Conservation (phyloP, 805 yeast genomes). For the Teunomyces funiuensis region DNA sequence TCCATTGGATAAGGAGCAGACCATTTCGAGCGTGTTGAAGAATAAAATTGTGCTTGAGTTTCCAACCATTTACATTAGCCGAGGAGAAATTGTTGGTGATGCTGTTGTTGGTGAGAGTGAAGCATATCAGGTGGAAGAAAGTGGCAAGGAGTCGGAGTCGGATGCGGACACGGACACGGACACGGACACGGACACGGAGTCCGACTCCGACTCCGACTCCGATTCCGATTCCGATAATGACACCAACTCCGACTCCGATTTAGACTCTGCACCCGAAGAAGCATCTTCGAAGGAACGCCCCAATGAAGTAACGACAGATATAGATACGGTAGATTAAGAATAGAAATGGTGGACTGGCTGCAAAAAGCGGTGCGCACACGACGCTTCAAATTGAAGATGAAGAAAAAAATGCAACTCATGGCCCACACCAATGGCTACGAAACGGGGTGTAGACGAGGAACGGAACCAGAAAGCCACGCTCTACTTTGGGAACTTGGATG, state of each 20-base stretch:
- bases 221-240: constrained; percentile 13
- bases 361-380: not conserved
- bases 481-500: constrained; percentile 82
- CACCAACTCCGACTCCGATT: constrained; percentile 14
- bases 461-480: constrained; percentile 63
- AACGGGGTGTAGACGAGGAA: constrained; percentile 42
- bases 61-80: constrained; percentile 61
- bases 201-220: constrained; percentile 7
- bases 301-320: not conserved
- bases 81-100: constrained; percentile 1
- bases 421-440: not conserved
- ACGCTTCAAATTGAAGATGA: no score
- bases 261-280: constrained; percentile 37
- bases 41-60: constrained; percentile 70
- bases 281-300: constrained; percentile 23
- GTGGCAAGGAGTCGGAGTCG: not conserved
- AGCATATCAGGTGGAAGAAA: constrained; percentile 4
- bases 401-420: no score
- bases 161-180: not conserved
- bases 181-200: constrained; percentile 9
- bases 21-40: constrained; percentile 50
- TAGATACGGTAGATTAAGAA: not conserved
- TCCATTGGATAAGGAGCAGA: constrained; percentile 29
- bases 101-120: not conserved
- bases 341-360: no score